Evolutionary conservation across 331 rosid species (phyloP), one percentile per base, ranked within the genome.

Genomic region (Acacia concinna): DNA sequence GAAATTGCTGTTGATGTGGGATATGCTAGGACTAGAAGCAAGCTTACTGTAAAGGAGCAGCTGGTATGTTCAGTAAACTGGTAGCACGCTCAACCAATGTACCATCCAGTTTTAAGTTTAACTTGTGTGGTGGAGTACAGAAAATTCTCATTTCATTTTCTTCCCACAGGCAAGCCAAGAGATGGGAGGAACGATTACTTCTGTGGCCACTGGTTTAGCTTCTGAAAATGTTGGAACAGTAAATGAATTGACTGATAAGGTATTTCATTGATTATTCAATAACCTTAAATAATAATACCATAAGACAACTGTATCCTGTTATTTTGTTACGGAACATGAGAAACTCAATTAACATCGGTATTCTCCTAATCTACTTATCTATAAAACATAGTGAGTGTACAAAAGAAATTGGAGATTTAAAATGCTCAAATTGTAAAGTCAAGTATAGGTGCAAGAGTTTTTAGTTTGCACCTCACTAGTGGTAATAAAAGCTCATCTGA

Each of bases 31-130:
- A 86, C 68, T 84, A 83, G 76, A 86, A 81, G 78, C 68, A 84
- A 76, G 84, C 76, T 67, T 71, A 41, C 68, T 2, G 85, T 47
- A 21, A 86, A 79, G 78, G 90, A 80, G 41, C 85, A 77, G 34
- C 85, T 85, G 96, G 98, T 92, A 90, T 75, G 85, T 67, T 66
- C 63, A 52, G 73, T 77, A 73, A 67, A 60, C 79, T 66, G 74
- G 46, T 68, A 56, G 34, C 62, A 65, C 49, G 49, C 43, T 12
- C 57, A 62, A 40, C 23, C 34, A 21, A 21, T 68, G 44, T 1
- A 68, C 68, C 40, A 37, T 62, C 60, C 9, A 63, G 14, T 30
- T 66, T 71, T 71, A 63, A 68, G 40, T 54, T 71, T 71, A 57
- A 68, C 44, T 51, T 56, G 47, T 73, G 17, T 23, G 2, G 51